Conservation (phyloP, 331 rosid species). For the Rhamnella rubrinervis region DNA sequence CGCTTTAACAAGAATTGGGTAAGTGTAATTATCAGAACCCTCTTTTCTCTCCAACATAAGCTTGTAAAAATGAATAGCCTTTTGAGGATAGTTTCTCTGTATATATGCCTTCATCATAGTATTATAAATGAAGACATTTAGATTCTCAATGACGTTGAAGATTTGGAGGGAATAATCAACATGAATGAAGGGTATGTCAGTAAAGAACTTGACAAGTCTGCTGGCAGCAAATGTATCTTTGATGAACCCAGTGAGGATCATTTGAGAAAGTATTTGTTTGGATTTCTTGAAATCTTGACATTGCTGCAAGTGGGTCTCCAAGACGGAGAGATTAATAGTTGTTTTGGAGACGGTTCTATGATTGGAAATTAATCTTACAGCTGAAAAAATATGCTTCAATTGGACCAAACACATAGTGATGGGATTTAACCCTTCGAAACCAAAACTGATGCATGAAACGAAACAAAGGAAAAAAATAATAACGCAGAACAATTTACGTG, state of each 20-base stretch:
- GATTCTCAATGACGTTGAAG: conserved; percentile 41
- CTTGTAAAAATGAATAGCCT: conserved; percentile 39
- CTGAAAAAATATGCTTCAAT: conserved; percentile 23
- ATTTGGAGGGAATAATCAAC: conserved; percentile 34
- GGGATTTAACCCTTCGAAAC: not conserved
- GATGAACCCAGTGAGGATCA: conserved; percentile 53
- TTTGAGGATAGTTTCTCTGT: conserved; percentile 36
- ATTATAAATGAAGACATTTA: conserved; percentile 61
- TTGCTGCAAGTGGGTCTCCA: conserved; percentile 39
- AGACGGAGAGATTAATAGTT: conserved; percentile 39
- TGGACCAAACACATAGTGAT: conserved; percentile 19
- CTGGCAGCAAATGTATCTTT: conserved; percentile 56
- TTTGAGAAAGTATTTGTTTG: conserved; percentile 51
- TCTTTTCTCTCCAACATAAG: conserved; percentile 28
- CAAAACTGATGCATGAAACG: no score
- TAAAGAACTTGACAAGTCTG: conserved; percentile 43
- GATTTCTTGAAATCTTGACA: conserved; percentile 39
- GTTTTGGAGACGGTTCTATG: conserved; percentile 28
- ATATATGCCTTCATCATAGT: conserved; percentile 54
- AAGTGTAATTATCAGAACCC: conserved; percentile 50
- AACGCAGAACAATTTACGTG: no score
- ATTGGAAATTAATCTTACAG: conserved; percentile 21
- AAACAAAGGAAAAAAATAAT: no score
- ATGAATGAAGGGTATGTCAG: conserved; percentile 34
- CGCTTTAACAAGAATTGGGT: conserved; percentile 52